phyloP scores from a whole-genome alignment of 306 rosid genomes.

The Vigna unguiculata region DNA sequence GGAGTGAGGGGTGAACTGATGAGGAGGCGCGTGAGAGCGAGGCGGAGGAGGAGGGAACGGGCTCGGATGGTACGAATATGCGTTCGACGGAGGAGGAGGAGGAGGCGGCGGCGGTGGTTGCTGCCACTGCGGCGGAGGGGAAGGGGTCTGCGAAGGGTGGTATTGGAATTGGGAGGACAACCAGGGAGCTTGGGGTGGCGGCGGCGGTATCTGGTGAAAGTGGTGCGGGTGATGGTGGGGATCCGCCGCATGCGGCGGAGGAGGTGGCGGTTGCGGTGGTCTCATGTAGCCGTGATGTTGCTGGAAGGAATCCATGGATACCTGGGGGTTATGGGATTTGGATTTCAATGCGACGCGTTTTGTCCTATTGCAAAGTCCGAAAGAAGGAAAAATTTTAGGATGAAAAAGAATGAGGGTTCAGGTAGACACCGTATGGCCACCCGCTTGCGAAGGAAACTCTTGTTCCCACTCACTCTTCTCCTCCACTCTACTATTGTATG shows the following conservation, averaged over 20 bases:
- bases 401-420: constrained; percentile 34
- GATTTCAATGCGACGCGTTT: constrained; percentile 16
- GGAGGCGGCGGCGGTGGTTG: constrained; percentile 64
- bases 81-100: constrained; percentile 52
- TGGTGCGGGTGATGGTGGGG: constrained; percentile 67
- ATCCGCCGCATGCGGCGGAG: constrained; percentile 61
- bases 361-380: constrained; percentile 20
- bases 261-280: constrained; percentile 61
- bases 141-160: constrained; percentile 72
- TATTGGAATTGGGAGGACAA: constrained; percentile 78
- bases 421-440: constrained; percentile 10
- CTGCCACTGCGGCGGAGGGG: constrained; percentile 81
- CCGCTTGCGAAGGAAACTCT: constrained; percentile 27
- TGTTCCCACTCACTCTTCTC: constrained; percentile 11
- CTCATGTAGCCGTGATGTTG: constrained; percentile 70
- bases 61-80: constrained; percentile 66
- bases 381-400: background rate
- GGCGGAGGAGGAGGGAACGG: constrained; percentile 68
- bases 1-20: constrained; percentile 65
- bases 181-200: constrained; percentile 74
- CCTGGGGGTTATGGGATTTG: background rate
- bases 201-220: constrained; percentile 55
- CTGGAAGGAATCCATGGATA: constrained; percentile 72
- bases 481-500: background rate
- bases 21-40: constrained; percentile 54